Evolutionary conservation across 805 yeast genomes (phyloP).

Genomic region (Zygotorulaspora florentina): DNA sequence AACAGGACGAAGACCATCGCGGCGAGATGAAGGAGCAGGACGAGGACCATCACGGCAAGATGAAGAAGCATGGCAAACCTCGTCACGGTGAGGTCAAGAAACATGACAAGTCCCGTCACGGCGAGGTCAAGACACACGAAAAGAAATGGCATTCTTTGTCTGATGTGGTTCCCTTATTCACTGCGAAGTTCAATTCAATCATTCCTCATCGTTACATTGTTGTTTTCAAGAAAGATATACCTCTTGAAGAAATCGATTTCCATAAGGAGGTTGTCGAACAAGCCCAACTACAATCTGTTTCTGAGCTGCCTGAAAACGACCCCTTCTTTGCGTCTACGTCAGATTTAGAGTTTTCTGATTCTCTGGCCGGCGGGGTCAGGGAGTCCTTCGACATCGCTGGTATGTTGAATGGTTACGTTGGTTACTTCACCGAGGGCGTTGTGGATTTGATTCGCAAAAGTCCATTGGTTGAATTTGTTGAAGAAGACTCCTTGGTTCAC

Average conservation of each 20-base stretch:
- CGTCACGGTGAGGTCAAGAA: constrained; percentile 14
- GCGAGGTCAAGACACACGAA: not conserved
- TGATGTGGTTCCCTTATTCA: constrained; percentile 43
- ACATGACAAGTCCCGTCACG: not conserved
- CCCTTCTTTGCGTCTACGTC: constrained; percentile 32
- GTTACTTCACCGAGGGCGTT: constrained; percentile 71
- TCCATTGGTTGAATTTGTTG: constrained; percentile 65
- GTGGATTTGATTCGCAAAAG: constrained; percentile 67
- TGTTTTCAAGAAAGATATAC: constrained; percentile 67
- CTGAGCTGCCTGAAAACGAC: constrained; percentile 23
- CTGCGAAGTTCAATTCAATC: constrained; percentile 36
- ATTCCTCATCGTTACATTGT: constrained; percentile 79
- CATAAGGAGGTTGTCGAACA: constrained; percentile 66
- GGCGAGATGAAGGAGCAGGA: constrained; percentile 32
- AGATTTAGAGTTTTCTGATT: constrained; percentile 25
- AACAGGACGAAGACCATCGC: not conserved
- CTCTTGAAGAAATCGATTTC: constrained; percentile 50
- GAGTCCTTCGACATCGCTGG: constrained; percentile 59
- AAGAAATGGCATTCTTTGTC: no score
- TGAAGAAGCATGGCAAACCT: constrained; percentile 2
- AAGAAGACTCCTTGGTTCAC: constrained; percentile 66
- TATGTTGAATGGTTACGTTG: constrained; percentile 73
- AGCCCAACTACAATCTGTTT: constrained; percentile 45
- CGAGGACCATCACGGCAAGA: constrained; percentile 10
- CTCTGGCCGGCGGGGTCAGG: constrained; percentile 48